A percentile compares a stretch with the other conserved stretches of the same genome.
phyloP scores from a whole-genome alignment of 106 monocot species.

The Platanthera guangdongensis region DNA sequence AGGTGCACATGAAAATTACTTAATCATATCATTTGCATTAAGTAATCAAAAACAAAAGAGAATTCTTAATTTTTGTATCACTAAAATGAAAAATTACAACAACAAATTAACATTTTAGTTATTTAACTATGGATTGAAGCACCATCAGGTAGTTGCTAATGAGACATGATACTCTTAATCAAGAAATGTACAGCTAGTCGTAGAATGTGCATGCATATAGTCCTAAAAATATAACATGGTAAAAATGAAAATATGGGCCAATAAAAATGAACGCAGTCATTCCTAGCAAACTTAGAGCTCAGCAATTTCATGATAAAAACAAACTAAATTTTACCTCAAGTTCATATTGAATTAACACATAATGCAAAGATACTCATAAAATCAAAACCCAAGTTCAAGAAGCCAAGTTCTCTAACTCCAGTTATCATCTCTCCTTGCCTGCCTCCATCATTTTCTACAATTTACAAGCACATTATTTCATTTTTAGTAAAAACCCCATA shows the following conservation, averaged over 20 bases:
- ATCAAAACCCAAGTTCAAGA: too few relatives aligned
- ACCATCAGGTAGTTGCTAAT: background rate
- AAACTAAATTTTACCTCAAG: too few relatives aligned
- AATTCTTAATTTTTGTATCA: background rate
- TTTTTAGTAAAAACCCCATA: too few relatives aligned
- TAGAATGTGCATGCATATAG: background rate
- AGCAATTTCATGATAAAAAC: background rate
- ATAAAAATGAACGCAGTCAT: background rate
- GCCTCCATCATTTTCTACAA: too few relatives aligned
- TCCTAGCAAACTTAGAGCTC: background rate
- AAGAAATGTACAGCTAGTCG: background rate
- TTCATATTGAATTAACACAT: too few relatives aligned
- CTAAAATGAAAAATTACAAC: slow-evolving; percentile 1
- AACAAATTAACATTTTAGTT: background rate
- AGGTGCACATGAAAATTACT: background rate
- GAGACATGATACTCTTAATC: background rate
- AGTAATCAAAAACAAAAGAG: background rate
- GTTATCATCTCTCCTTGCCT: too few relatives aligned
- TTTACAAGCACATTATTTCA: too few relatives aligned
- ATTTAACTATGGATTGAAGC: background rate
- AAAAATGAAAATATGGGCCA: background rate
- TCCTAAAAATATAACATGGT: background rate
- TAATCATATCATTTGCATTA: background rate
- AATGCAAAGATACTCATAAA: too few relatives aligned
- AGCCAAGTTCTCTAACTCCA: too few relatives aligned